Conservation (phyloP, 768 basidiomycete species). For the Lyophyllum semitale region DNA sequence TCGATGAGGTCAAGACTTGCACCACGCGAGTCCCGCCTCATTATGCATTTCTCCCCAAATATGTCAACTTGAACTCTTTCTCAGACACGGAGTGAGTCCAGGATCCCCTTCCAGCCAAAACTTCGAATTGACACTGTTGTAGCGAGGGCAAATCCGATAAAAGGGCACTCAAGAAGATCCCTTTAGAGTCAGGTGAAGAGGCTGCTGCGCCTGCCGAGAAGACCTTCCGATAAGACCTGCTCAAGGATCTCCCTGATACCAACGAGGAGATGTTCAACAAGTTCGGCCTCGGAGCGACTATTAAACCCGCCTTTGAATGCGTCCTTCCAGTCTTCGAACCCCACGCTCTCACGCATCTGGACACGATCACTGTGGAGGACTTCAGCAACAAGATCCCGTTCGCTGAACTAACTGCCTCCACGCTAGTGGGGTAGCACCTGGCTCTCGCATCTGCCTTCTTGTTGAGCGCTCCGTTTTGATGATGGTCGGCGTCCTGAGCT, state of each 20-base stretch:
- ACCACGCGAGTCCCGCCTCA: constrained; percentile 54
- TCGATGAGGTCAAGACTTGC: constrained; percentile 41
- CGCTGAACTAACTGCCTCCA: constrained; percentile 44
- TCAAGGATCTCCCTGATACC: constrained; percentile 29
- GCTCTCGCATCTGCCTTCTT: constrained; percentile 53
- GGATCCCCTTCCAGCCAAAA: neutral
- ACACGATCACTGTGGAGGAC: constrained; percentile 50
- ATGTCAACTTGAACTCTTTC: constrained; percentile 42
- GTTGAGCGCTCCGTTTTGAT: constrained; percentile 54
- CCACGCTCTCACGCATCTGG: constrained; percentile 39
- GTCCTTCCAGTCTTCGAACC: constrained; percentile 56
- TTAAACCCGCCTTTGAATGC: constrained; percentile 42
- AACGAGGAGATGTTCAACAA: constrained; percentile 44
- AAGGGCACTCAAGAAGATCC: constrained; percentile 41
- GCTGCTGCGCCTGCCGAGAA: neutral
- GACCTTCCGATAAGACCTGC: constrained; percentile 5
- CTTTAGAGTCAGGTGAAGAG: constrained; percentile 20
- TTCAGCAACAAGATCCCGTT: constrained; percentile 48
- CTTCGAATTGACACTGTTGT: neutral
- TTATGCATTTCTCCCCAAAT: constrained; percentile 55
- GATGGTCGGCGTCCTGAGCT: constrained; percentile 52
- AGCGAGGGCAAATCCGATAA: constrained; percentile 26
- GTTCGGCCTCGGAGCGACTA: constrained; percentile 43
- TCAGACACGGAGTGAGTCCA: constrained; percentile 53
- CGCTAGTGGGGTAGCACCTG: constrained; percentile 41